Conservation (phyloP, 306 rosid genomes). For the Sindora glabra region DNA sequence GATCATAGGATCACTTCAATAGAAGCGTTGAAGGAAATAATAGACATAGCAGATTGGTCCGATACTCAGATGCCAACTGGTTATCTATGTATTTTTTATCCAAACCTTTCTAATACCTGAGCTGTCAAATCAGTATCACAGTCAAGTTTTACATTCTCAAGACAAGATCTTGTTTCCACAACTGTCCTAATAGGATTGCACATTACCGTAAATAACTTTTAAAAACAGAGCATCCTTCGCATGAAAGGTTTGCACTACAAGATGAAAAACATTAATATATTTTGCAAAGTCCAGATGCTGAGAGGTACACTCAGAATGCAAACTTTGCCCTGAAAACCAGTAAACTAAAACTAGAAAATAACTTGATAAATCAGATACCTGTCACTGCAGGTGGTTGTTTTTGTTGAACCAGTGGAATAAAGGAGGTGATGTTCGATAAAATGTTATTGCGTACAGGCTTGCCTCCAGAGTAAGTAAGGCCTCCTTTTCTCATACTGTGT, state of each 20-base stretch:
- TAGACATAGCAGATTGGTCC: background rate
- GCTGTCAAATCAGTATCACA: too few species aligned
- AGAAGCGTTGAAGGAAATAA: background rate
- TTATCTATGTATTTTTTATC: background rate
- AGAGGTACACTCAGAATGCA: background rate
- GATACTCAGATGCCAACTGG: too few species aligned
- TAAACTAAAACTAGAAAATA: background rate
- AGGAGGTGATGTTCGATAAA: slow-evolving; percentile 68
- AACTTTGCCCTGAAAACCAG: background rate
- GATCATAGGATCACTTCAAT: background rate
- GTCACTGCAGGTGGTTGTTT: slow-evolving; percentile 76
- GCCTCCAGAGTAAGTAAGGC: slow-evolving; percentile 28
- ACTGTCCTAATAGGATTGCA: background rate
- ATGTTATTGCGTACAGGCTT: slow-evolving; percentile 54
- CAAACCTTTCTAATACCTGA: background rate
- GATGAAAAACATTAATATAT: background rate
- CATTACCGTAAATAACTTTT: background rate
- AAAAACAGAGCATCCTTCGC: background rate
- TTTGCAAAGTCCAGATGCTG: background rate
- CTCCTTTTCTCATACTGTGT: slow-evolving; percentile 35
- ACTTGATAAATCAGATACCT: slow-evolving; percentile 36
- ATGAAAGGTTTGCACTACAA: background rate
- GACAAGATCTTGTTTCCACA: background rate
- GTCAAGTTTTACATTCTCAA: too few species aligned
- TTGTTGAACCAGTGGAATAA: slow-evolving; percentile 90